A percentile compares a stretch with the other conserved stretches of the same genome.
Conservation (phyloP, 257 asterid genomes). For the Paraleonurus japonicus region DNA sequence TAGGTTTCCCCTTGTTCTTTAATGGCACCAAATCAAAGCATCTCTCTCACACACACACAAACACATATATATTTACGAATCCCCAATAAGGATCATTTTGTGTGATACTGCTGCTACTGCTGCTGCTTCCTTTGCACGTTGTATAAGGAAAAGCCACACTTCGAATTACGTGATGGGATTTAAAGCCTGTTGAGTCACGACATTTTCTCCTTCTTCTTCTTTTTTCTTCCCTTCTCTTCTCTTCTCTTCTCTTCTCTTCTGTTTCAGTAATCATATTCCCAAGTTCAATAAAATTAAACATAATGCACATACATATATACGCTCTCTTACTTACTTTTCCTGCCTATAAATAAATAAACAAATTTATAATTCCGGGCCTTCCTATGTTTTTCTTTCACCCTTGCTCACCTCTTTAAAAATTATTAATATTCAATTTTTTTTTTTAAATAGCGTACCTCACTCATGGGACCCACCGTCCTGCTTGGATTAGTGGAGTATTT, state of each 20-base stretch:
- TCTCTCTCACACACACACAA: constrained; percentile 12
- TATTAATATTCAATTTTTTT: too few species aligned
- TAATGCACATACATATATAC: constrained; percentile 4
- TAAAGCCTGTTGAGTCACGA: constrained; percentile 56
- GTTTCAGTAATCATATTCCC: constrained; percentile 31
- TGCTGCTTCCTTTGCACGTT: constrained; percentile 23
- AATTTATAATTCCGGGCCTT: background rate
- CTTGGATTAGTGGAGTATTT: too few species aligned
- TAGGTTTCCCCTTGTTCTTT: constrained; percentile 62
- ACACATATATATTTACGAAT: background rate
- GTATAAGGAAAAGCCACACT: constrained; percentile 51
- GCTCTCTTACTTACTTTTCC: constrained; percentile 11
- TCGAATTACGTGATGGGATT: constrained; percentile 77
- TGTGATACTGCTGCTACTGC: constrained; percentile 35
- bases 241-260: background rate
- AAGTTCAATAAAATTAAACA: constrained; percentile 40
- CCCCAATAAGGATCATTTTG: constrained; percentile 31
- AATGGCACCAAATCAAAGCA: constrained; percentile 36
- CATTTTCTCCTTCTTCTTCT: constrained; percentile 26
- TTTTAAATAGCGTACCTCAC: background rate
- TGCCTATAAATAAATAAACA: background rate
- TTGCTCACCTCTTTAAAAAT: background rate
- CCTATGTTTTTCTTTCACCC: constrained; percentile 23
- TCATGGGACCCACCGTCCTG: background rate
- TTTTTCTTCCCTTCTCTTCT: constrained; percentile 13